Evolutionary conservation across 108 stramenopile species (phyloP), one percentile per base, ranked within the genome.

Genomic region (Cylindrotheca closterium): DNA sequence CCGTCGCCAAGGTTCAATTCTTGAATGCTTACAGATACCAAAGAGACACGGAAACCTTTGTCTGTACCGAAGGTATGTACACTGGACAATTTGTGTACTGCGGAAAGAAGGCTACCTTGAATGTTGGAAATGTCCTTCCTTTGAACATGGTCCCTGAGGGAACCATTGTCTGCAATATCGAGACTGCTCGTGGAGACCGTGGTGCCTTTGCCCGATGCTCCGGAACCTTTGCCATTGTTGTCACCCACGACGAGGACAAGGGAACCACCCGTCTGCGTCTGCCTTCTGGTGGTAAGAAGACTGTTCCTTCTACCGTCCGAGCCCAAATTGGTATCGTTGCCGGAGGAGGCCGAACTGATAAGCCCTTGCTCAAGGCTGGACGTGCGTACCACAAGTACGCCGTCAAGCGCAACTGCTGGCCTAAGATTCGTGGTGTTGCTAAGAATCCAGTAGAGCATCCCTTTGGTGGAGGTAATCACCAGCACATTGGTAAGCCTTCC

Each of bases 321-420:
- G 97, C 96, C 70, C 98, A 98, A 83, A 88, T 99, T 58, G 99
- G 99, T 69, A 91, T 98, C 67, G 94, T 99, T 48, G 99, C 98
- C 51, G 99, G 99, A 62, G 99, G 98, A 59, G 99, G 99, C 57
- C 96, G 99, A 75, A 97, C 97, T 48, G 99, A 99, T 86, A 99
- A 99, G 90, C 99, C 99, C 53, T 74, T 99, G 65, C 84, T 99
- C 60, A 99, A 99, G 97, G 99, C 99, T 46, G 99, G 99, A 68
- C 78, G 87, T 64, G 99, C 99, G 42, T 99, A 91, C 96, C 96
- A 98, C 97, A 99, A 99, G 95, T 99, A 96, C 81, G 89, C 95
- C 72, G 99, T 98, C 57, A 99, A 99, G 92, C 90, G 99, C 51
- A 99, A 99, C 95, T 98, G 97, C 91, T 99, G 99, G 99, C 99